These are phyloP conservation scores for Eimeria necatrix DNA, from an alignment of 169 alveolate genomes.

Conservation along the genomic window DNA sequence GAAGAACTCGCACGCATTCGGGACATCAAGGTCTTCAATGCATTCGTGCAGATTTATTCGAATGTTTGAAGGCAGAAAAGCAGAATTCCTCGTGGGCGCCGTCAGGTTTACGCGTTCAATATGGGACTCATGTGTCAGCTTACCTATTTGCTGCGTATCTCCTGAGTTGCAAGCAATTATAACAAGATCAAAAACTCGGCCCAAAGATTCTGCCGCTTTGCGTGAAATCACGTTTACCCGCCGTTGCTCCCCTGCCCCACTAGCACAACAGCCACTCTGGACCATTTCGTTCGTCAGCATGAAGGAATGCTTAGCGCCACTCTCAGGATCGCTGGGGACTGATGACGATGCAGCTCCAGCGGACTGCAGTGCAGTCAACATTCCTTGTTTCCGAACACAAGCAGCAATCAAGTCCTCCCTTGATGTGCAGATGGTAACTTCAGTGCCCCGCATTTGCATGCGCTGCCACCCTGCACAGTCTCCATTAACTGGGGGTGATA, in stretches of 20 bases:
- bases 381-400: not conserved
- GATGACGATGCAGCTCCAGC: not conserved
- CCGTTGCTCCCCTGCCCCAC: constrained; percentile 44
- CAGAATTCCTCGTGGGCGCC: too few relatives aligned
- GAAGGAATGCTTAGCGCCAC: constrained; percentile 7
- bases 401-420: constrained; percentile 69
- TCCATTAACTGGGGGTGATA: not conserved
- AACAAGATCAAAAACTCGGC: constrained; percentile 16
- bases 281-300: constrained; percentile 13
- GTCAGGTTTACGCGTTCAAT: too few relatives aligned
- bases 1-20: too few relatives aligned
- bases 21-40: too few relatives aligned
- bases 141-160: constrained; percentile 49
- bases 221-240: constrained; percentile 64
- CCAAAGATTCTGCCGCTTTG: constrained; percentile 1
- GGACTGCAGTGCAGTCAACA: constrained; percentile 24
- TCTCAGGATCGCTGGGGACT: not conserved
- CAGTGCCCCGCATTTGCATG: constrained; percentile 27
- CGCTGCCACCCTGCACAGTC: constrained; percentile 39
- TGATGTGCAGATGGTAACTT: constrained; percentile 62
- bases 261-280: not conserved
- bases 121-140: not conserved
- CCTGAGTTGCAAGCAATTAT: constrained; percentile 61
- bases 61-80: too few relatives aligned
- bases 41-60: too few relatives aligned